phyloP scores from a whole-genome alignment of 352 stramenopile species.

The Globisporangium heterothallicum region DNA sequence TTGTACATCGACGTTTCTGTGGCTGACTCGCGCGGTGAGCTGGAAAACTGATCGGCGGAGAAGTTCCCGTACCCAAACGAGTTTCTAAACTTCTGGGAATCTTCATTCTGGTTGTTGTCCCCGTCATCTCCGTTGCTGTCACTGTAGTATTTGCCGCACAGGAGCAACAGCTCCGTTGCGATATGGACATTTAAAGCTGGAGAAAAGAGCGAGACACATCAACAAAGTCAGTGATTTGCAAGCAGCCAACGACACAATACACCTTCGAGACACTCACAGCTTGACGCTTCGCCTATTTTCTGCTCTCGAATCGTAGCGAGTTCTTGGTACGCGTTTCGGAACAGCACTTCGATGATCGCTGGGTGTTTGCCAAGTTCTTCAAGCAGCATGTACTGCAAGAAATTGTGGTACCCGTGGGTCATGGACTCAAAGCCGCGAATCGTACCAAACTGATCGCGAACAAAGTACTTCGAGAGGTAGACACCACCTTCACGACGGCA shows the following conservation, averaged over 20 bases:
- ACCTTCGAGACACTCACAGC: conserved; percentile 21
- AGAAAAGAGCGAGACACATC: not conserved
- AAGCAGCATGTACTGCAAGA: conserved; percentile 85
- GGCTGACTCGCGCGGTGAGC: conserved; percentile 44
- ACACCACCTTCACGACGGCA: conserved; percentile 74
- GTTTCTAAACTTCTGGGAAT: conserved; percentile 26
- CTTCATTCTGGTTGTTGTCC: conserved; percentile 30
- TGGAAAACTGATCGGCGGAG: conserved; percentile 52
- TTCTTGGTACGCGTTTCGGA: conserved; percentile 59
- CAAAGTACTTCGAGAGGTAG: conserved; percentile 87
- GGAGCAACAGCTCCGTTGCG: conserved; percentile 52
- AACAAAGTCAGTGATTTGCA: not conserved
- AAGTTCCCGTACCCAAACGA: conserved; percentile 49
- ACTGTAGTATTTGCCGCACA: conserved; percentile 57
- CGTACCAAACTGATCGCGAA: conserved; percentile 84
- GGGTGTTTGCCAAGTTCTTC: conserved; percentile 80
- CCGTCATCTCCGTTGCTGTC: conserved; percentile 28
- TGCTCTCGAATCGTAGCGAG: conserved; percentile 46
- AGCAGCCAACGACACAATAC: not conserved
- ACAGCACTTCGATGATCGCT: conserved; percentile 58
- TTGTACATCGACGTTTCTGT: conserved; percentile 82
- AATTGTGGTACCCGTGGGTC: conserved; percentile 88
- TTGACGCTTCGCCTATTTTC: conserved; percentile 45
- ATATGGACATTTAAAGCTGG: conserved; percentile 69
- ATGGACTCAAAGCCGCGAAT: conserved; percentile 86